These are phyloP conservation scores for Botryococcus braunii DNA, from an alignment of 163 green algal species.

Conservation along the genomic window DNA sequence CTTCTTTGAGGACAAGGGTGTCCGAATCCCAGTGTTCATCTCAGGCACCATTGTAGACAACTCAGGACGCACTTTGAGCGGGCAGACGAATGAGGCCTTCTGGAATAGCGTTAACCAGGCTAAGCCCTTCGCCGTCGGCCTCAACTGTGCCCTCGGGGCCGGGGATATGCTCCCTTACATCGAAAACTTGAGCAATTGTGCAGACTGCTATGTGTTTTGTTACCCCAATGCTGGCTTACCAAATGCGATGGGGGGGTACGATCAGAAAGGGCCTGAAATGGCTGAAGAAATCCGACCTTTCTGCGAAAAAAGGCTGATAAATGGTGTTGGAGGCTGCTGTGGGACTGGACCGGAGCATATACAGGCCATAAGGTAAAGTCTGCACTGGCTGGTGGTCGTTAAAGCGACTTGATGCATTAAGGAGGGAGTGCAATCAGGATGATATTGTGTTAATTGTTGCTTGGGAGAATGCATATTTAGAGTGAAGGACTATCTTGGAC, in stretches of 20 bases:
- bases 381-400: no score
- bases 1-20: constrained; percentile 74
- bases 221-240: constrained; percentile 97
- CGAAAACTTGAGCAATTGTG: constrained; percentile 75
- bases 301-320: constrained; percentile 79
- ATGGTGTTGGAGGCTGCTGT: constrained; percentile 94
- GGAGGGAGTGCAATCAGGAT: no score
- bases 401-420: no score
- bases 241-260: constrained; percentile 97
- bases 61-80: constrained; percentile 82
- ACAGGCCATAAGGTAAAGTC: constrained; percentile 27
- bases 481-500: no score
- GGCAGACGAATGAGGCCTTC: constrained; percentile 98
- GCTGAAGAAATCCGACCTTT: constrained; percentile 87
- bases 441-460: no score
- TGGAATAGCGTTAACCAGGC: constrained; percentile 89
- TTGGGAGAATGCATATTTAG: no score
- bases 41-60: constrained; percentile 55
- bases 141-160: constrained; percentile 96
- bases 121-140: constrained; percentile 86
- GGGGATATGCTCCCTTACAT: constrained; percentile 92
- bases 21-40: constrained; percentile 87
- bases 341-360: constrained; percentile 89
- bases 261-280: constrained; percentile 90
- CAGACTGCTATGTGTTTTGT: constrained; percentile 93